Base-by-base conservation (phyloP, 2,329 filamentous ascomycete genomes). In the Pleoardoris graminearum region DNA sequence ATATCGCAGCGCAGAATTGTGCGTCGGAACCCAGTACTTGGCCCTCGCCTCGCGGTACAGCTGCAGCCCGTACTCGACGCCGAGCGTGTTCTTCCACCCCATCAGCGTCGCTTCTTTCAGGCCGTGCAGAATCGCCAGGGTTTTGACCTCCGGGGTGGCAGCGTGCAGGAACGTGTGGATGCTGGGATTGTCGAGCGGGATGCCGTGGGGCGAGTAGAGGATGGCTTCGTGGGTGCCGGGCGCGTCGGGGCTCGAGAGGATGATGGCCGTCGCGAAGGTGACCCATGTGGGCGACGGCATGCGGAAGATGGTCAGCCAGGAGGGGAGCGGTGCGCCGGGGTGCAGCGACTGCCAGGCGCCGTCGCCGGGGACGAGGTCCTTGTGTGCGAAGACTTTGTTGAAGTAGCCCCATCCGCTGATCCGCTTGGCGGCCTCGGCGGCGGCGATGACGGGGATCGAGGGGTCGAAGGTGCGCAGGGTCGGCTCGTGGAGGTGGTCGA, bases 1-100 rank as follows among this genome's bases (percentile, higher is more conserved):
- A 42, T 55, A 57, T 8, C 32, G 14, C 32, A 57, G 11, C 1
- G 25, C 30, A 10, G 44, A 41, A 33, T 54, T 43, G 27, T 57
- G 55, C 30, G 48, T 54, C n/a, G n/a, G 27, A 7, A 57, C 27
- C 48, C 51, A 54, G 16, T 54, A 57, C 23, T 30, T 44, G 14
- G 51, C 35, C n/a, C 16, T 3, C 14, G 48, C 35, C 17, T 45
- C 22, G 22, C 43, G 30, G 8, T 45, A 41, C 36, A 57, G 19
- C 41, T 49, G 17, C 14, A 54, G n/a, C 5, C 45, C 55, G 11
- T 21, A 32, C 8, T 25, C 23, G 3, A 45, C 49, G 3, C 51
- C 51, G 27, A 54, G 47, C 1, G 55, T 57, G 7, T 32, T 49
- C 32, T 51, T 41, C 48, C 45, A 50, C 1, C 37, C 37, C 17